Base-by-base conservation (phyloP, 805 yeast species). In the Lipomyces yamadae region DNA sequence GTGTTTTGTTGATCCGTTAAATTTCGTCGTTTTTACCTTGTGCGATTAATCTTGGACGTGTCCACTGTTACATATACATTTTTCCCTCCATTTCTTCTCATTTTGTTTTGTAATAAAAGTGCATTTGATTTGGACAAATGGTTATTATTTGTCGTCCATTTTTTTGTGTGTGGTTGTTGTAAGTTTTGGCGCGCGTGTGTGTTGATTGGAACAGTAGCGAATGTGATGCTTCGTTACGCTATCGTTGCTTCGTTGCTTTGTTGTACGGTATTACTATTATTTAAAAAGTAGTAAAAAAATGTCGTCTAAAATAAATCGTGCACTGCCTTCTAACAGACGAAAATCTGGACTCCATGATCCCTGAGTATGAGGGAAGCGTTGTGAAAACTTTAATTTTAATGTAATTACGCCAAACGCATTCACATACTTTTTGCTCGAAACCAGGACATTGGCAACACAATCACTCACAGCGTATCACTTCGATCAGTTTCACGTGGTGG, bases 1-100 rank as follows among this genome's bases (percentile, higher is more conserved):
- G 45, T 35, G 61, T 18, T 29, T 42, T 59, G 29, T 48, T 42
- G n/a, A 42, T 42, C 48, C 48, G 33, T 59, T 48, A 5, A 5
- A 48, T 58, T 48, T 33, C 33, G 29, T 48, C 33, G 11, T 30
- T 54, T 32, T 54, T 32, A 54, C 33, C 18, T 13, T 42, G 48
- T 42, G n/a, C 48, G 48, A 15, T 42, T 42, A 3, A n/a, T 10
- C 48, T 42, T 42, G 10, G 24, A 32, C 8, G 13, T 29, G 13
- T 54, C 13, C 24, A 24, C 18, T 54, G 33, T 54, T 54, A 34
- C 15, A 54, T 54, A 32, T 54, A n/a, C 35, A 13, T 33, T 54
- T 42, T 32, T 29, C 13, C 13, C 34, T 13, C 18, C 34, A 4
- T 18, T 48, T 54, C 33, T 33, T 34, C 29, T 39, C 18, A 39